Conservation (phyloP, 441 rosid genomes). For the Rhodomyrtus psidioides region DNA sequence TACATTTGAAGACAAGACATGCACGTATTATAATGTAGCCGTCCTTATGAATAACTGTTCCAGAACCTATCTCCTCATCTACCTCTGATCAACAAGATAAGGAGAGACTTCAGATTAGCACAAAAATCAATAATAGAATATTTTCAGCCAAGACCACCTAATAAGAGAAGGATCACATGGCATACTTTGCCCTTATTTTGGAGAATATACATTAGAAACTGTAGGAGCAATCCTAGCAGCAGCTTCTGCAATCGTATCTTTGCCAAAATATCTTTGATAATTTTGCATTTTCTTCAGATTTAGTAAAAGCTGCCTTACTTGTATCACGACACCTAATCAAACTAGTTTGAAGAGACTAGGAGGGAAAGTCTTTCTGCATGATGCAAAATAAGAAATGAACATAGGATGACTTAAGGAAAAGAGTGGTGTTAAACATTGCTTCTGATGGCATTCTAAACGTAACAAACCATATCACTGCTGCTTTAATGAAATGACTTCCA, state of each 20-base stretch:
- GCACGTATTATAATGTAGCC: too few relatives aligned
- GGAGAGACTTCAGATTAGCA: not conserved
- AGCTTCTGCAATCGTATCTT: not conserved
- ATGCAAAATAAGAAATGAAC: too few relatives aligned
- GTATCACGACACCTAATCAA: not conserved
- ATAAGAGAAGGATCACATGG: not conserved
- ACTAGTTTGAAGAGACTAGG: not conserved
- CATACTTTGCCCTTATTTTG: not conserved
- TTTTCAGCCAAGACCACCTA: not conserved
- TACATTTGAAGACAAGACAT: not conserved
- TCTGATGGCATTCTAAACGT: too few relatives aligned
- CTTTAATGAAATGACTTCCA: too few relatives aligned
- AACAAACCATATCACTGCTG: too few relatives aligned
- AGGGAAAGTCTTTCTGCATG: not conserved
- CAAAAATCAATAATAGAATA: too few relatives aligned
- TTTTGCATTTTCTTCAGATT: not conserved
- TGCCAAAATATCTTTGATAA: not conserved
- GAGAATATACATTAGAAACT: not conserved
- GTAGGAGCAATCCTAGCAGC: not conserved
- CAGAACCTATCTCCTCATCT: not conserved
- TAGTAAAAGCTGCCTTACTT: not conserved
- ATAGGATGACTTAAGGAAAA: too few relatives aligned
- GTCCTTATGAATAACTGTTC: too few relatives aligned
- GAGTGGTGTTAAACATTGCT: too few relatives aligned
- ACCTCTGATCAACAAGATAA: not conserved